Evolutionary conservation across 2,329 filamentous ascomycete species (phyloP).

Genomic region (Raffaelea ambrosiae): DNA sequence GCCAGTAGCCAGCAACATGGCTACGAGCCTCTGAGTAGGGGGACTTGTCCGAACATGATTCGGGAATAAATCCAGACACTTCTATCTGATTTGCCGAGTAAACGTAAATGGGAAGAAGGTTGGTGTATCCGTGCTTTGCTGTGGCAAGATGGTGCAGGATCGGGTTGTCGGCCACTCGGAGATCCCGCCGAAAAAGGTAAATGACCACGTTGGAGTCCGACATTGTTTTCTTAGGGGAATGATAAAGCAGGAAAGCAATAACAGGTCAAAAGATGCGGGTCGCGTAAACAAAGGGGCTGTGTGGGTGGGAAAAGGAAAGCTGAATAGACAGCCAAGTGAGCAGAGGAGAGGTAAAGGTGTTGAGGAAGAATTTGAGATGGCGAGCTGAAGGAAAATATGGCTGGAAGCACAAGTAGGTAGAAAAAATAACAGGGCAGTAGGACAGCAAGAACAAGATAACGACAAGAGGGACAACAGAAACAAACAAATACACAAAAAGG

Average conservation of each 20-base stretch:
- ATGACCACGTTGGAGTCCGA: not conserved
- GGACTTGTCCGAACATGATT: slow-evolving; percentile 32
- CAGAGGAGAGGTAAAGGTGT: no score
- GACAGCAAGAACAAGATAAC: no score
- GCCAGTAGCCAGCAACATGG: slow-evolving; percentile 58
- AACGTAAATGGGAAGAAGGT: slow-evolving; percentile 63
- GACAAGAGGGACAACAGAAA: no score
- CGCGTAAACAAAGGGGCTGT: no score
- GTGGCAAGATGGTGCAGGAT: slow-evolving; percentile 49
- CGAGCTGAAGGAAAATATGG: no score
- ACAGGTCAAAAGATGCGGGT: no score
- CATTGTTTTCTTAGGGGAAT: not conserved
- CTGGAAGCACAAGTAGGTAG: no score
- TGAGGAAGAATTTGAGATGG: not conserved
- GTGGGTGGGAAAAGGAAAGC: not conserved
- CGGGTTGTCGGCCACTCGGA: not conserved
- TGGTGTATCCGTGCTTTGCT: slow-evolving; percentile 42
- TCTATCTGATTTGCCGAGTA: slow-evolving; percentile 65
- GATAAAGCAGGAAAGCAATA: not conserved
- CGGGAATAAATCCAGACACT: slow-evolving; percentile 61
- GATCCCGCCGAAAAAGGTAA: slow-evolving; percentile 1
- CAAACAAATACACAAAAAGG: no score
- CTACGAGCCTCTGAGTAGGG: slow-evolving; percentile 65
- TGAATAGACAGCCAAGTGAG: no score
- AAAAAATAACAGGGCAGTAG: no score